Evolutionary conservation across 768 basidiomycete genomes (phyloP), one percentile per base, ranked within the genome.

Genomic region (Tulasnella calospora): DNA sequence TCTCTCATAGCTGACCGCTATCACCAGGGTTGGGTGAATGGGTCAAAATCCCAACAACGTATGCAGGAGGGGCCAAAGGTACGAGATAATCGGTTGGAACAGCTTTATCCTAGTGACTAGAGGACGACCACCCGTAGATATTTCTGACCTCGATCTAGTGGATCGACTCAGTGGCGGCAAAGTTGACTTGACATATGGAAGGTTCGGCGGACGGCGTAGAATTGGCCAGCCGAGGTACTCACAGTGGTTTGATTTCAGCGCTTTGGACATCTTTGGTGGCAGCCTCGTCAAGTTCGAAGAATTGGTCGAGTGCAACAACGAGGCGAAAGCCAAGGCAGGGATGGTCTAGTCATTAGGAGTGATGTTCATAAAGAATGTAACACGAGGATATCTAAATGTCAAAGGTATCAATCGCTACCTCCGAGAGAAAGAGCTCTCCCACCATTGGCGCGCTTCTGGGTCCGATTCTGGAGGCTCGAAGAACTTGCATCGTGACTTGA

Each of bases 31-130:
- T 99, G 0, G 96, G 96, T 0, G 88, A 96, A 86, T 99, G 96
- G 97, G 92, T 91, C 19, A 88, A 84, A 0, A 92, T 99, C 80
- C 95, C 96, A 0, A 94, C 94, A 0, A 99, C 98, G 13, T 99
- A 99, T 83, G 98, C 98, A 0, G 98, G 98, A 2, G 98, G 98
- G 15, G 98, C 98, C 2, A 94, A 91, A 86, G 90, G 96, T 94
- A 82, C 51, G 81, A 80, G 40, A 30, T 13, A 35, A n/a, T 41
- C 23, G n/a, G 33, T 51, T 35, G 19, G 3, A 35, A 27, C 61
- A 23, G 30, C 30, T n/a, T 33, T 40, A 61, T 12, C 44, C 36
- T 72, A 30, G 23, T 15, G 2, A 27, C 12, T 35, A 15, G 2
- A 3, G 74, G 51, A 10, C 55, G 30, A 46, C 41, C 35, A 15